Percentiles rank a stretch among this genome's conserved stretches.
Evolutionary conservation across 73 alveolate genomes (phyloP).

Genomic region (Symbiodinium natans): DNA sequence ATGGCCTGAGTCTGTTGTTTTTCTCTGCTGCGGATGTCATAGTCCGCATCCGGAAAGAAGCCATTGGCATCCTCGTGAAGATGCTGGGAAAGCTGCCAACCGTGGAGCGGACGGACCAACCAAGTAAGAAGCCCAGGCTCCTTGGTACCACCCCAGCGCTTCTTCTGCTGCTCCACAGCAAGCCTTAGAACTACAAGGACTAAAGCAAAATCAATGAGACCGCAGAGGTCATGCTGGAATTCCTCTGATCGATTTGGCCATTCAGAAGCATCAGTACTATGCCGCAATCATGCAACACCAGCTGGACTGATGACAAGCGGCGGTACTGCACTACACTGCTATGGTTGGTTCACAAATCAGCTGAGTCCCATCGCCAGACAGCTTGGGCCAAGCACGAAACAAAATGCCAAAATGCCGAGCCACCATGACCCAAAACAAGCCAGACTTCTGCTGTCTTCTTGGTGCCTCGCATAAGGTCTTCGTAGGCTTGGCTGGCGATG

Average conservation of each 20-base stretch:
- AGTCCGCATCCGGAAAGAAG: constrained; percentile 88
- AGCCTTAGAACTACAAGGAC: not conserved
- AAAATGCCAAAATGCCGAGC: too few relatives aligned
- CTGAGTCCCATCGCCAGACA: too few relatives aligned
- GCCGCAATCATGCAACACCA: too few relatives aligned
- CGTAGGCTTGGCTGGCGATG: constrained; percentile 45
- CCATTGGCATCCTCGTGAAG: constrained; percentile 27
- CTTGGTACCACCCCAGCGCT: constrained; percentile 55
- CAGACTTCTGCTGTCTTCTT: too few relatives aligned
- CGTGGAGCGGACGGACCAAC: too few relatives aligned
- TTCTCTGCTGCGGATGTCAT: not conserved
- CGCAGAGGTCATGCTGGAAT: not conserved
- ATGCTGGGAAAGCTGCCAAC: too few relatives aligned
- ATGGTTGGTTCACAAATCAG: too few relatives aligned
- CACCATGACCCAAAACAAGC: too few relatives aligned
- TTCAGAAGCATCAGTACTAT: not conserved
- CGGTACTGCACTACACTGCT: too few relatives aligned
- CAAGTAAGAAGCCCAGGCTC: not conserved
- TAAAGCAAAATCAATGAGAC: not conserved
- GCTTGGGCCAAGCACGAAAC: too few relatives aligned
- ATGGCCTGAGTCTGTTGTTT: constrained; percentile 15
- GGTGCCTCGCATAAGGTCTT: constrained; percentile 52
- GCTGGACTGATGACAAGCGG: too few relatives aligned
- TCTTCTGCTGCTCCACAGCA: constrained; percentile 47
- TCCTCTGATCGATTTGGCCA: not conserved